Base-by-base conservation (phyloP, 768 basidiomycete genomes). In the Pholiota conissans region DNA sequence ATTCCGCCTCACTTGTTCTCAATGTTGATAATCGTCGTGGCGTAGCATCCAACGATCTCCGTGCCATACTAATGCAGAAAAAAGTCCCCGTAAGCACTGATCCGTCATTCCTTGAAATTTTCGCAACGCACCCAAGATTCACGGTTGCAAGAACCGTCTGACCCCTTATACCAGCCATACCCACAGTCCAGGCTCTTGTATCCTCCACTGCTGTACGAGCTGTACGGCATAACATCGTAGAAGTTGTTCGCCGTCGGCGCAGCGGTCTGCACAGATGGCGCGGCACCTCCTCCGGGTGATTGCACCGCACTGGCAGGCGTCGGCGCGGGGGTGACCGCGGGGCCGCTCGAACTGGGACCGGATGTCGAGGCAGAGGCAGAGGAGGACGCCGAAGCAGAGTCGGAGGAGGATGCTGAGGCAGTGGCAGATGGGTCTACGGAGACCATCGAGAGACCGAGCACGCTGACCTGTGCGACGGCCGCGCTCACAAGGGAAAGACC, bases 121-220 rank as follows among this genome's bases (percentile, higher is more conserved):
- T 42, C 39, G 49, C 27, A 29, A 68, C 79, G 59, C 64, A 88
- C 87, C 88, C 89, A 90, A 52, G 79, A 78, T 67, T 82, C 68
- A 24, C 74, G 63, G 20, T 70, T 58, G 69, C 89, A 90, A 48
- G 74, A 76, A 30, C 85, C 86, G 67, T 86, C 79, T 9, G 68
- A 72, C 55, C 68, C 70, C 72, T 86, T 87, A 48, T 70, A 63
- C 65, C 85, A 85, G 24, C 88, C 89, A 67, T 91, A 91, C 50
- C 89, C 89, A 67, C 89, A 91, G 61, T 79, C 71, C 69, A 90
- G 71, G 68, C 76, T 80, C 68, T 77, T 76, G 72, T 90, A 91
- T 26, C 88, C 89, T 55, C 87, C 89, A 30, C 66, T 65, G 69
- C 73, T 74, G 73, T 86, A 87, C 29, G 79, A 76, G 11, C 79